phyloP scores from a whole-genome alignment of 495 filamentous ascomycete genomes.

The Neurospora sp. region DNA sequence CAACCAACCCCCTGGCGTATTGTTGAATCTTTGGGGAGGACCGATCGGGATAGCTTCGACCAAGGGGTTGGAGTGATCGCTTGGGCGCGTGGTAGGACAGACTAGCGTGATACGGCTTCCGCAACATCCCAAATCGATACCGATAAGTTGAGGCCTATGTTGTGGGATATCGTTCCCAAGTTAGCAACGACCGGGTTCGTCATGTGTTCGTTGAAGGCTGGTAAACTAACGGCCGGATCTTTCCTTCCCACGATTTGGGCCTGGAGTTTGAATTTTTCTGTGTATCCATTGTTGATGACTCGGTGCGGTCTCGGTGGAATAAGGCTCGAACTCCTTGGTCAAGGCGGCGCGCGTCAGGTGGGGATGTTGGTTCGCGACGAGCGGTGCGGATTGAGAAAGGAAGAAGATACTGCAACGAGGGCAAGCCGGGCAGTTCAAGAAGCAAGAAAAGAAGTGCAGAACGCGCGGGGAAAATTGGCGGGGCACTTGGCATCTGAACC shows the following conservation, averaged over 20 bases:
- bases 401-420: neutral
- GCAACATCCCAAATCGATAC: neutral
- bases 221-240: neutral
- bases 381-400: neutral
- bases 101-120: neutral
- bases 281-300: neutral
- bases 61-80: neutral
- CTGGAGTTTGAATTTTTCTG: neutral
- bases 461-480: too few relatives aligned
- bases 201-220: too few relatives aligned
- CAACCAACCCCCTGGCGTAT: neutral
- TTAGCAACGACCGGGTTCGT: neutral
- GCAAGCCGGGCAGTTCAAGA: too few relatives aligned
- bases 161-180: neutral
- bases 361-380: neutral
- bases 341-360: neutral
- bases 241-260: neutral
- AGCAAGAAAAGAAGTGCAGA: too few relatives aligned
- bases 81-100: neutral
- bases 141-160: neutral
- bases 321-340: neutral
- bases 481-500: too few relatives aligned
- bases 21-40: neutral
- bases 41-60: neutral
- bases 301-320: neutral